Evolutionary conservation across 352 stramenopile genomes (phyloP), one percentile per base, ranked within the genome.

Genomic region (Pythium pyrilobum): DNA sequence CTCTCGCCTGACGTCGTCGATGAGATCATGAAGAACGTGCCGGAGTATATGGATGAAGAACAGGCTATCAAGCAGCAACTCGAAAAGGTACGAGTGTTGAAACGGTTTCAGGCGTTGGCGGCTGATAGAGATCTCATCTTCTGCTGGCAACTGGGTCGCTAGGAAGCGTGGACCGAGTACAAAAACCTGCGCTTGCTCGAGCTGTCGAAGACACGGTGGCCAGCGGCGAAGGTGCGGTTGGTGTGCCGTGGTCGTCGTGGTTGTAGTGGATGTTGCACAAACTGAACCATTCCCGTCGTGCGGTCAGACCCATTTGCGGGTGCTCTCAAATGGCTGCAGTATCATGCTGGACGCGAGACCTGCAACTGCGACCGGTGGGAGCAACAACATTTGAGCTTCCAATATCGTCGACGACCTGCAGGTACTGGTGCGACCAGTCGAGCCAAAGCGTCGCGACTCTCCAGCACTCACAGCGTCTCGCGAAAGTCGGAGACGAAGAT

Each of bases 161-260:
- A 88, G 75, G 74, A 79, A 36, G 77, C 67, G 7, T 89, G 79
- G 79, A 71, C 69, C 46, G 71, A 87, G 42, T 89, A 86, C 63
- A 80, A 77, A 55, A 81, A 79, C 56, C 46, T 75, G 37, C 74
- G 69, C 33, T 53, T 87, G 58, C 66, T 89, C 16, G 76, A 89
- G 52, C 46, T 89, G 46, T 85, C 76, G 45, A 89, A 89, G 55
- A 65, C 59, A 3, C 72, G 79, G 11, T 89, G 79, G 79, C 76
- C 79, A 0, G 64, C 86, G 10, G 74, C 79, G 8, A 84, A 82
- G 63, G 77, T 63, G 25, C n/a, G n/a, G n/a, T n/a, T n/a, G n/a
- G n/a, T n/a, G n/a, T n/a, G n/a, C n/a, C n/a, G n/a, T n/a, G n/a
- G n/a, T n/a, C n/a, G n/a, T n/a, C n/a, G n/a, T n/a, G n/a, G n/a